Percentiles rank a stretch among this genome's conserved stretches.
These are phyloP conservation scores for Raddia distichophylla DNA, from an alignment of 176 grass and related monocot genomes.

Conservation along the genomic window DNA sequence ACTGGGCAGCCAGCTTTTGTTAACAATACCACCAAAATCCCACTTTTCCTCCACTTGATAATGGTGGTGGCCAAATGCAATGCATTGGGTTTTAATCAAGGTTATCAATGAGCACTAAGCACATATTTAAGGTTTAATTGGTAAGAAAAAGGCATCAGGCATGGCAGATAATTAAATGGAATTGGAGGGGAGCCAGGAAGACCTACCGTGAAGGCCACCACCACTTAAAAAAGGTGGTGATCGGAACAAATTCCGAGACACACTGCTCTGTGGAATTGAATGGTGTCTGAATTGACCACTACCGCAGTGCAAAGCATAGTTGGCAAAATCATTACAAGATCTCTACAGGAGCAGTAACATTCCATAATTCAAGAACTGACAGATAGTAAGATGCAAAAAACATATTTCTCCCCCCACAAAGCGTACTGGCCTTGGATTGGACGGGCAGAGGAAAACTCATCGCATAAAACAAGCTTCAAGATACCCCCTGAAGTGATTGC, in stretches of 20 bases:
- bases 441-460: constrained; percentile 27
- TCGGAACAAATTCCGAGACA: constrained; percentile 51
- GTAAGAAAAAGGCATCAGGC: constrained; percentile 42
- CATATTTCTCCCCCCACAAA: constrained; percentile 20
- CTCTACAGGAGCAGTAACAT: constrained; percentile 34
- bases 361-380: constrained; percentile 45
- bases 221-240: constrained; percentile 33
- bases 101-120: constrained; percentile 57
- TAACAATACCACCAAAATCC: constrained; percentile 61
- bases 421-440: constrained; percentile 39
- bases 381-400: constrained; percentile 31
- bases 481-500: constrained; percentile 38
- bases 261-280: constrained; percentile 39
- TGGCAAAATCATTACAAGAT: constrained; percentile 50
- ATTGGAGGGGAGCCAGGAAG: constrained; percentile 27
- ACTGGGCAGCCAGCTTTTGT: constrained; percentile 50
- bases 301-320: constrained; percentile 50
- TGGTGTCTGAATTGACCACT: constrained; percentile 51
- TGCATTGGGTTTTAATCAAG: constrained; percentile 48
- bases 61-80: constrained; percentile 56
- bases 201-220: constrained; percentile 50
- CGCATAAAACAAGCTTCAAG: constrained; percentile 46
- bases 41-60: constrained; percentile 58
- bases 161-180: constrained; percentile 39
- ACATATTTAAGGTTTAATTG: constrained; percentile 50